Base-by-base conservation (phyloP, 306 rosid genomes). In the Sphenostylis stenocarpa region DNA sequence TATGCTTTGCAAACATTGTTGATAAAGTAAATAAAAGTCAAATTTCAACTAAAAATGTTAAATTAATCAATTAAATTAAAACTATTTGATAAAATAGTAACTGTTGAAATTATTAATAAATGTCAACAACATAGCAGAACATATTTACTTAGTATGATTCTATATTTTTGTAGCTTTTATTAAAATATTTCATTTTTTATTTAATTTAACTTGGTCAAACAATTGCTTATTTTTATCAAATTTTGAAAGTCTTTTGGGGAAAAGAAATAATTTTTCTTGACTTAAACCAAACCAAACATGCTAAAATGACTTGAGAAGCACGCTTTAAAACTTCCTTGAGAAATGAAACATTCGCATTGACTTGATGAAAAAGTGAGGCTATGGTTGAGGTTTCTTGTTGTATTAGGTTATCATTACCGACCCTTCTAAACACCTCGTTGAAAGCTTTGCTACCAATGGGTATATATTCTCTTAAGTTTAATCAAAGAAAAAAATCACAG, bases 391-490 rank as follows among this genome's bases (percentile, higher is more conserved):
- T 75, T 81, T 68, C 81, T 75, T 81, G 72, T 48, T 47, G 26
- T 60, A 26, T 26, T 68, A 15, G 72, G 71, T 64, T 41, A 31
- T 39, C 49, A 23, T 55, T 3, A 2, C 1, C 17, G 13, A 17
- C 44, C 17, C 84, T 65, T 57, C 8, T 48, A 58, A 67, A 45
- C 77, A 74, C 24, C 61, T 15, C 58, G n/a, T 57, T 47, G 20
- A n/a, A n/a, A n/a, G n/a, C 80, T 73, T 80, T 43, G 49, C 65
- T 51, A 24, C 14, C 80, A 75, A 81, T 66, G 17, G 47, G 47
- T 7, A 7, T 61, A n/a, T 33, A 33, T 62, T 62, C 68, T 64
- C 13, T 19, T 36, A 17, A 2, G 0, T 38, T n/a, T n/a, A n/a
- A n/a, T n/a, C n/a, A n/a, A n/a, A n/a, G n/a, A n/a, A n/a, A n/a